A percentile compares a stretch with the other conserved stretches of the same genome.
phyloP scores from a whole-genome alignment of 345 rosid genomes.

The Cochlearia excelsa region DNA sequence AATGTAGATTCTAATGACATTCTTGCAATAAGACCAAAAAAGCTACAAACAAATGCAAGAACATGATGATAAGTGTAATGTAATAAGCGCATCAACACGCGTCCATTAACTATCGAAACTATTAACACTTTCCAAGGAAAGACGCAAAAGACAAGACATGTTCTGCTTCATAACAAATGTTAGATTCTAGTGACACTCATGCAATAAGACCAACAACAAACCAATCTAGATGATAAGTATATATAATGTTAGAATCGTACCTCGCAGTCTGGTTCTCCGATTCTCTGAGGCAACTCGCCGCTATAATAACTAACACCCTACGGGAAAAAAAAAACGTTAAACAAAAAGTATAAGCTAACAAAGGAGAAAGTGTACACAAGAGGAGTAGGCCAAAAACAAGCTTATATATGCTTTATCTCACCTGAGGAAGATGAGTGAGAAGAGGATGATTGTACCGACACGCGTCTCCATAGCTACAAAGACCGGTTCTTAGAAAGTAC shows the following conservation, averaged over 20 bases:
- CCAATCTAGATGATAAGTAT: constrained; percentile 1
- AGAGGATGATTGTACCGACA: constrained; percentile 83
- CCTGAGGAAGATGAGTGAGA: constrained; percentile 47
- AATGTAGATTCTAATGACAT: neutral
- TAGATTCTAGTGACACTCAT: neutral
- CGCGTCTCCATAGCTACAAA: constrained; percentile 64
- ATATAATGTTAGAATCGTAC: constrained; percentile 29
- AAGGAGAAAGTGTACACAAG: neutral
- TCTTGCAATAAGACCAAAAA: neutral
- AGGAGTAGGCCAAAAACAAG: neutral
- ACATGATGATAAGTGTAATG: neutral
- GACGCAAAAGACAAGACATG: constrained; percentile 2
- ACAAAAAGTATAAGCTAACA: constrained; percentile 9
- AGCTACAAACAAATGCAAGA: constrained; percentile 3
- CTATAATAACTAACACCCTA: constrained; percentile 47
- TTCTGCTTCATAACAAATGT: neutral
- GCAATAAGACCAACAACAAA: constrained; percentile 4
- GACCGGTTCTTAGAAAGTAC: constrained; percentile 63
- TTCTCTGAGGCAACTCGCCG: constrained; percentile 67
- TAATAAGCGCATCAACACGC: too few species aligned
- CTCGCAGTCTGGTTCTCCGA: constrained; percentile 78
- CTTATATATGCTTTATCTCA: constrained; percentile 1
- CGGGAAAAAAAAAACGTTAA: constrained; percentile 1
- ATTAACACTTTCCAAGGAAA: constrained; percentile 6
- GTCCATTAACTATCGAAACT: constrained; percentile 1